Evolutionary conservation across 2,329 filamentous ascomycete species (phyloP).

Genomic region (Helotiales sp.): DNA sequence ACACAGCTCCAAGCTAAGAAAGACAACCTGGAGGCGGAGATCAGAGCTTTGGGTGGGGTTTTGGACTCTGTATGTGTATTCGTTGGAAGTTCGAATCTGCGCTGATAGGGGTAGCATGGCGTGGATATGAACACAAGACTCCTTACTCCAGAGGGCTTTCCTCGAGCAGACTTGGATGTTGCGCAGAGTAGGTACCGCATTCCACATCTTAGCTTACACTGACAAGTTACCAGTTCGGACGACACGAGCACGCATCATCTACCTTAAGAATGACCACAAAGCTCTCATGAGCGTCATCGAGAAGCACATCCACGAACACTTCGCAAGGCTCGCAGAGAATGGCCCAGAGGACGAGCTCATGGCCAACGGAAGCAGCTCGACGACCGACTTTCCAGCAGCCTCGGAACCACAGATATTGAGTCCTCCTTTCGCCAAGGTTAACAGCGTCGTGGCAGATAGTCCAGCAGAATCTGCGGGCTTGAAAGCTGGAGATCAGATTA

Average conservation of each 20-base stretch:
- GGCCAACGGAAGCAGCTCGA: conserved; percentile 32
- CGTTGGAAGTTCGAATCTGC: background rate
- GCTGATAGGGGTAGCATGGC: conserved; percentile 67
- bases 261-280: conserved; percentile 92
- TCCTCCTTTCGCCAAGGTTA: conserved; percentile 85
- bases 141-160: conserved; percentile 88
- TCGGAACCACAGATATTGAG: conserved; percentile 48
- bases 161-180: conserved; percentile 90
- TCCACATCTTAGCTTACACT: conserved; percentile 11
- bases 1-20: conserved; percentile 84
- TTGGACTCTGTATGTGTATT: conserved; percentile 75
- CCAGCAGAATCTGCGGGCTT: conserved; percentile 85
- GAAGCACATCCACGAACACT: conserved; percentile 84
- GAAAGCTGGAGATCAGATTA: conserved; percentile 78
- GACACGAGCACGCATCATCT: conserved; percentile 88
- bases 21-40: conserved; percentile 81
- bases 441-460: conserved; percentile 76
- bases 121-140: conserved; percentile 91
- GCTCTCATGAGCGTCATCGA: conserved; percentile 84
- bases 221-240: conserved; percentile 72
- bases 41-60: conserved; percentile 82
- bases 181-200: conserved; percentile 73
- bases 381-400: conserved; percentile 44
- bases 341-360: conserved; percentile 38
- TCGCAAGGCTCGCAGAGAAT: conserved; percentile 67